phyloP scores from a whole-genome alignment of 495 filamentous ascomycete species.

The Massariosphaeria phaeospora region DNA sequence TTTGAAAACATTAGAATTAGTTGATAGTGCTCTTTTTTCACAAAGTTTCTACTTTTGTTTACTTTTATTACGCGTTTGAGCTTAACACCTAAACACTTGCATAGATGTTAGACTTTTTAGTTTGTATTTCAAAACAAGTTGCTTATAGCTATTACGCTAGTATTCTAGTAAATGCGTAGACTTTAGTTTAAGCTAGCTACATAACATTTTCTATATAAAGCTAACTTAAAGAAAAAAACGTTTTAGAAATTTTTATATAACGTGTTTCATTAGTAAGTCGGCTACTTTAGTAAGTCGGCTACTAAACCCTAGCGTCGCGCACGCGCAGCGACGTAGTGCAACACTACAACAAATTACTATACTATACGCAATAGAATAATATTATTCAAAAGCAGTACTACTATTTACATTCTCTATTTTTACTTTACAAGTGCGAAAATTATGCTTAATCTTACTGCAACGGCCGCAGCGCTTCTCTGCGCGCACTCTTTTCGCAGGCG shows the following conservation, averaged over 20 bases:
- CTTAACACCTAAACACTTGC: conserved; percentile 66
- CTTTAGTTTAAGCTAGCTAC: conserved; percentile 50
- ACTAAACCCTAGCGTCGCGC: too few relatives aligned
- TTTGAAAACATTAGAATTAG: conserved; percentile 69
- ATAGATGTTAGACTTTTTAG: conserved; percentile 69
- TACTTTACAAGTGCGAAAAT: too few relatives aligned
- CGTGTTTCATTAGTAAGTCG: too few relatives aligned
- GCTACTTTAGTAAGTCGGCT: too few relatives aligned
- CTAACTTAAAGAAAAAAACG: conserved; percentile 53
- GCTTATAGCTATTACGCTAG: conserved; percentile 59
- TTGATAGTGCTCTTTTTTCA: conserved; percentile 60
- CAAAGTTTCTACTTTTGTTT: conserved; percentile 59
- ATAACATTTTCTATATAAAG: conserved; percentile 57
- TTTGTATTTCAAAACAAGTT: conserved; percentile 68
- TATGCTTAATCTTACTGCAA: too few relatives aligned
- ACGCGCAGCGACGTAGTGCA: too few relatives aligned
- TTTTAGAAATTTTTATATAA: conserved; percentile 57
- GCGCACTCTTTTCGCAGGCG: too few relatives aligned
- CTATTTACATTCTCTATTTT: too few relatives aligned
- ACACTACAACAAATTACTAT: too few relatives aligned
- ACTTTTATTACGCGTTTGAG: conserved; percentile 65
- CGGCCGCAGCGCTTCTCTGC: too few relatives aligned
- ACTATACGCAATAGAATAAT: too few relatives aligned
- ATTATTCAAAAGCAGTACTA: too few relatives aligned
- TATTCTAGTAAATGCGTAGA: conserved; percentile 55